These are phyloP conservation scores for Leishmania major DNA, from an alignment of 208 protist genomes.

Conservation along the genomic window DNA sequence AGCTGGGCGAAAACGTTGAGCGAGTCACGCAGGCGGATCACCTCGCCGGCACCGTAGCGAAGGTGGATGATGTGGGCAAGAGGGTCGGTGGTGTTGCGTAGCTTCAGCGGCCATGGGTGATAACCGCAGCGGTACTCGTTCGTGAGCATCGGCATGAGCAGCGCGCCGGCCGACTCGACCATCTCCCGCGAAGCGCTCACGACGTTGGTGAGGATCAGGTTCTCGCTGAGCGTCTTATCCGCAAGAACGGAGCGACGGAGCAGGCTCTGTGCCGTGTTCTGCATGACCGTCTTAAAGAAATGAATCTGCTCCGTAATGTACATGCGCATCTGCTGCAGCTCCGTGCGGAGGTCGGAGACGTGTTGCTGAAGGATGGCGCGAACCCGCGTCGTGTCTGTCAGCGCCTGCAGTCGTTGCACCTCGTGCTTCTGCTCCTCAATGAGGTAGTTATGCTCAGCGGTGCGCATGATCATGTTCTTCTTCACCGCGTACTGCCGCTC, in stretches of 20 bases:
- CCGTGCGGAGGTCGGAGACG: slow-evolving; percentile 43
- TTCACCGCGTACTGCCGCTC: slow-evolving; percentile 60
- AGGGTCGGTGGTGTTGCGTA: slow-evolving; percentile 85
- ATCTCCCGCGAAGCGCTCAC: slow-evolving; percentile 59
- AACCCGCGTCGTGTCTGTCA: slow-evolving; percentile 63
- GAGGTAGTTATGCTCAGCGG: slow-evolving; percentile 47
- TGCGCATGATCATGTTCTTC: slow-evolving; percentile 46
- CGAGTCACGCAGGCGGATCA: slow-evolving; percentile 64
- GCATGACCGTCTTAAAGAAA: slow-evolving; percentile 48
- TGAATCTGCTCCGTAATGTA: slow-evolving; percentile 50
- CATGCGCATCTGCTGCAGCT: slow-evolving; percentile 46
- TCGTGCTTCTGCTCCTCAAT: slow-evolving; percentile 62
- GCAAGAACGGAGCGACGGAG: slow-evolving; percentile 52
- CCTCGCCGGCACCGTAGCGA: slow-evolving; percentile 66
- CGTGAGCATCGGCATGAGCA: slow-evolving; percentile 83
- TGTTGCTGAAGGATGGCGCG: slow-evolving; percentile 35
- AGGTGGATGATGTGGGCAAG: slow-evolving; percentile 68
- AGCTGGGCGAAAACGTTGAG: slow-evolving; percentile 66
- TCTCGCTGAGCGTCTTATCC: slow-evolving; percentile 66
- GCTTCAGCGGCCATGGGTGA: slow-evolving; percentile 86
- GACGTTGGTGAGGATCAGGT: slow-evolving; percentile 53
- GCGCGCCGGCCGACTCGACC: slow-evolving; percentile 59
- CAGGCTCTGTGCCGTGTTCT: slow-evolving; percentile 52
- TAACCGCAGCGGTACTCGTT: slow-evolving; percentile 82
- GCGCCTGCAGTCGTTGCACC: slow-evolving; percentile 57